Evolutionary conservation across 371 early-diverging fungal genomes (phyloP), one percentile per base, ranked within the genome.

Genomic region (Syncephalis plumigaleata): DNA sequence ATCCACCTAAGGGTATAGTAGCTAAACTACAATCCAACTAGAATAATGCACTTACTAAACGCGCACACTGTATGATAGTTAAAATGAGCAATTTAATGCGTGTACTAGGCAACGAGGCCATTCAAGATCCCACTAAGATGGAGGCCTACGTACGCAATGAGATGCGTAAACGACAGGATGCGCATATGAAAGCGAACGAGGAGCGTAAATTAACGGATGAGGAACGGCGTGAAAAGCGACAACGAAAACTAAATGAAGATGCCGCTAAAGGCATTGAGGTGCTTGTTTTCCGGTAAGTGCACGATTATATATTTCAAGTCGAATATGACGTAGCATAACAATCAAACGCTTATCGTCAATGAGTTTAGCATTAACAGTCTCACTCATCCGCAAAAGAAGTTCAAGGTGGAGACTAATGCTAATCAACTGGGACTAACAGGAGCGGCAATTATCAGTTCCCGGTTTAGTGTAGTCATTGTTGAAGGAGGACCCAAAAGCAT

Each of bases 401-500:
- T 73, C 68, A 97, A 97, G 66, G 84, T 97, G 16, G 79, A 87
- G 47, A 64, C 59, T 44, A 95, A 93, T 60, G 98, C 95, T 3
- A 57, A 71, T 42, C 89, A 97, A 57, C 63, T 75, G 40, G 67
- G 75, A 16, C 62, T 97, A 39, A 85, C 87, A 0, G 98, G 96
- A 0, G 64, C 73, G 7, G 86, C 76, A 9, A 65, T 93, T 47
- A 58, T 83, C 17, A 66, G 83, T 56, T 72, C 77, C 0, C 76
- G 73, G 9, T 73, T 78, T 53, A 75, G 72, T 50, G 49, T 94
- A 39, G 88, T 97, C 1, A 65, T 92, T 42, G 95, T 89, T 1
- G 98, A 97, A 64, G 98, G 96, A 0, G 86, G 93, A 0, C 84
- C 81, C 4, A 87, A 91, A 57, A 73, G 75, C 11, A 73, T 94